Evolutionary conservation across 306 rosid species (phyloP).

Genomic region (Prunus dulcis): DNA sequence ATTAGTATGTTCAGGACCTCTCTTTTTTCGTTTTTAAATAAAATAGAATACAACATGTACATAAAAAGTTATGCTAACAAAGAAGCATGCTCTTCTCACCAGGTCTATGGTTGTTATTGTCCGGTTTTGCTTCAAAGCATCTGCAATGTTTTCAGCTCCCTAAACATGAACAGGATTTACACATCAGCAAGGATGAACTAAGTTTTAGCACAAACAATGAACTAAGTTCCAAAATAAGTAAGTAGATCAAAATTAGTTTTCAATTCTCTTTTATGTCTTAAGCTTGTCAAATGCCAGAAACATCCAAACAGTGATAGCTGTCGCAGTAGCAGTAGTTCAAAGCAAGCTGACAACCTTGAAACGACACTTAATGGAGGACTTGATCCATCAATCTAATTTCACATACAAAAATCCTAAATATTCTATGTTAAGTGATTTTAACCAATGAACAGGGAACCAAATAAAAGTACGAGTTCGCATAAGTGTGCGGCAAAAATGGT

Average conservation of each 20-base stretch:
- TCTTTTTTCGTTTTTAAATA: neutral
- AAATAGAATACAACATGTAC: neutral
- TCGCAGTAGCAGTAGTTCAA: neutral
- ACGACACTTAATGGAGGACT: neutral
- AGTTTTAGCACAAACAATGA: neutral
- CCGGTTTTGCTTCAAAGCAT: constrained; percentile 87
- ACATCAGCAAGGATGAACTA: neutral
- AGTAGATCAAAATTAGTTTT: neutral
- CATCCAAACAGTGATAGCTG: neutral
- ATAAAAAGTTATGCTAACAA: constrained; percentile 8
- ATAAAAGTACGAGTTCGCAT: neutral
- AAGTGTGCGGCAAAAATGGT: constrained; percentile 7
- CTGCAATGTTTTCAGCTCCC: constrained; percentile 89
- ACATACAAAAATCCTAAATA: neutral
- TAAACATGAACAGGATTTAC: constrained; percentile 22
- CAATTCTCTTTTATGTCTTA: neutral
- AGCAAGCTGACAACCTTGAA: constrained; percentile 5
- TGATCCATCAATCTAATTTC: neutral
- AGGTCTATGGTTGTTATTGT: constrained; percentile 70
- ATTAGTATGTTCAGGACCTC: neutral
- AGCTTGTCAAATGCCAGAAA: neutral
- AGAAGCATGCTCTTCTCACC: constrained; percentile 44
- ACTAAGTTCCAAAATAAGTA: neutral
- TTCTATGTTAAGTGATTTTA: neutral
- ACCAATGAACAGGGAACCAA: neutral